A percentile compares a stretch with the other conserved stretches of the same genome.
phyloP scores from a whole-genome alignment of 129 eudicot species.

The Flaveria linearis region DNA sequence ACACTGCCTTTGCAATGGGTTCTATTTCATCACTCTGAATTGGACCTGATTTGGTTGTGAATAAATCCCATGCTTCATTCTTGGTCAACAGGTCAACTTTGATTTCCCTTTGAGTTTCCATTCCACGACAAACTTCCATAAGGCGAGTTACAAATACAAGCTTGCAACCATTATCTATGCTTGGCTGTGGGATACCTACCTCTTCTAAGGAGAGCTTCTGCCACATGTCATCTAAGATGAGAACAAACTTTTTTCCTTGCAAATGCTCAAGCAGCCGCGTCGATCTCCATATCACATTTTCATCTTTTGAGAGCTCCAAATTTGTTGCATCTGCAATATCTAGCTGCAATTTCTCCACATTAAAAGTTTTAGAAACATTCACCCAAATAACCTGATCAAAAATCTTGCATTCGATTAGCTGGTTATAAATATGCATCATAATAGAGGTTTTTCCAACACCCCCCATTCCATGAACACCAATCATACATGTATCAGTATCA shows the following conservation, averaged over 20 bases:
- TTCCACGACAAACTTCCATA: conserved; percentile 43
- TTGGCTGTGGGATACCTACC: conserved; percentile 54
- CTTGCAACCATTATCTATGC: conserved; percentile 39
- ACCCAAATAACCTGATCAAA: conserved; percentile 56
- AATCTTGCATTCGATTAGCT: conserved; percentile 30
- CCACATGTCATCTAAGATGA: conserved; percentile 56
- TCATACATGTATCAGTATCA: conserved; percentile 21
- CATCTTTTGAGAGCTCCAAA: conserved; percentile 35
- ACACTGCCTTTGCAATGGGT: conserved; percentile 33
- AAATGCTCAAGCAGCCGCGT: conserved; percentile 33
- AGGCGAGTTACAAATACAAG: conserved; percentile 43
- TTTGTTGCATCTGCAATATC: conserved; percentile 40
- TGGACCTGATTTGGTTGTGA: conserved; percentile 44
- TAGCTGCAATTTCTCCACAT: conserved; percentile 39
- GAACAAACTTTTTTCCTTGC: conserved; percentile 39
- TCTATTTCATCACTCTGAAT: conserved; percentile 31
- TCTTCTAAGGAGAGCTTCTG: conserved; percentile 40
- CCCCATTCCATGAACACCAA: conserved; percentile 53
- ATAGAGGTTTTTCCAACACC: conserved; percentile 57
- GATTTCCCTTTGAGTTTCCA: conserved; percentile 41
- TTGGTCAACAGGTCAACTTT: conserved; percentile 43
- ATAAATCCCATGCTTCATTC: conserved; percentile 52
- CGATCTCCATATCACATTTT: conserved; percentile 40
- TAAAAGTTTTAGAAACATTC: conserved; percentile 38
- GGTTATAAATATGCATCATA: conserved; percentile 42